phyloP scores from a whole-genome alignment of 108 stramenopile species.

The Conticribra weissflogii region DNA sequence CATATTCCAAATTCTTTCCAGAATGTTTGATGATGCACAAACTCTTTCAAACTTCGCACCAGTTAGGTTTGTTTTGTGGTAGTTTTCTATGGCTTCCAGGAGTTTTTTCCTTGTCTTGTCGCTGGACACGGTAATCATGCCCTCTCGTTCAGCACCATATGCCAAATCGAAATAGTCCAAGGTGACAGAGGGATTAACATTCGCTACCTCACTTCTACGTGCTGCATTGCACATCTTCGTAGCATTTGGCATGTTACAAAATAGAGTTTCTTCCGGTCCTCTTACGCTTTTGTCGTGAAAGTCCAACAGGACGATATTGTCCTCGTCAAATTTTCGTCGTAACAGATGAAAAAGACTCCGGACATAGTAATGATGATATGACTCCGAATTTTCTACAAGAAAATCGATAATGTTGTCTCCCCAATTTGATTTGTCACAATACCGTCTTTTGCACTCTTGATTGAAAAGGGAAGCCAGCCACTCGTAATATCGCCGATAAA shows the following conservation, averaged over 20 bases:
- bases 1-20: background rate
- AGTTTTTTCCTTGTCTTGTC: background rate
- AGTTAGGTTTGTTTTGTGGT: background rate
- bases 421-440: background rate
- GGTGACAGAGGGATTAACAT: background rate
- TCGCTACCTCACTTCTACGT: background rate
- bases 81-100: background rate
- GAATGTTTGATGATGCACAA: background rate
- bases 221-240: background rate
- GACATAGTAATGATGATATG: background rate
- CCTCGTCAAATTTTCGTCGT: background rate
- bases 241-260: background rate
- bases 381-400: background rate
- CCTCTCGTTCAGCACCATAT: background rate
- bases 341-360: background rate
- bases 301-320: background rate
- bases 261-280: background rate
- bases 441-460: background rate
- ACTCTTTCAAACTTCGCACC: background rate
- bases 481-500: background rate
- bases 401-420: background rate
- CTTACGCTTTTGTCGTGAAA: background rate
- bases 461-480: background rate
- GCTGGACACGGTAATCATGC: background rate
- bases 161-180: background rate